Evolutionary conservation across 139 green algal species (phyloP).

Genomic region (Raphidocelis subcapitata): DNA sequence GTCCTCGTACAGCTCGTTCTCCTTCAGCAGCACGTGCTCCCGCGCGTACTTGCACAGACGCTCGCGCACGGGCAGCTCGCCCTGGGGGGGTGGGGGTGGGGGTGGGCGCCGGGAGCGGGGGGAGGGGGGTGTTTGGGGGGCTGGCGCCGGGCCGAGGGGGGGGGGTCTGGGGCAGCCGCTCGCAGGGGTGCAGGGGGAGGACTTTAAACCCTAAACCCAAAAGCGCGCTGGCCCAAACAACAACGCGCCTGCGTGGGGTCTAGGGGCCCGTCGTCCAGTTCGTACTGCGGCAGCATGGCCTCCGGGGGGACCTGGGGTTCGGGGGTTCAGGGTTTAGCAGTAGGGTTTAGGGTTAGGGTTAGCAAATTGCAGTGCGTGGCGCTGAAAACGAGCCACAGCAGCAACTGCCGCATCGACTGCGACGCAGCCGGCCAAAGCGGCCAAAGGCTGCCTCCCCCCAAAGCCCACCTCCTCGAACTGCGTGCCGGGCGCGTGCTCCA

Average conservation of each 20-base stretch:
- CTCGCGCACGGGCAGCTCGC: background rate
- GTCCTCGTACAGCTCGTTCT: conserved; percentile 18
- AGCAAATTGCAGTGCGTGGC: too few species aligned
- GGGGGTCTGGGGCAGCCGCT: too few species aligned
- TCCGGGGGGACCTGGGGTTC: conserved; percentile 47
- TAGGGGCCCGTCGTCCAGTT: background rate
- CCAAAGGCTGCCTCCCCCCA: too few species aligned
- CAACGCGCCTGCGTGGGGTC: background rate
- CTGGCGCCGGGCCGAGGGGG: too few species aligned
- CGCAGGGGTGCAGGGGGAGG: too few species aligned
- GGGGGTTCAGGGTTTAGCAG: background rate
- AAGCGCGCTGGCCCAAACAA: background rate
- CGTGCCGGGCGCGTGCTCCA: conserved; percentile 69
- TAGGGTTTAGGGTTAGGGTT: too few species aligned
- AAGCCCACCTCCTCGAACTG: conserved; percentile 55
- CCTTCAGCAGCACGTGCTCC: conserved; percentile 34
- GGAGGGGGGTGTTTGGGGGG: too few species aligned
- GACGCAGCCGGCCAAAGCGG: too few species aligned
- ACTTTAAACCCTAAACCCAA: too few species aligned
- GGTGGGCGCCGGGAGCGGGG: too few species aligned
- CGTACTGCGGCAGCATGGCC: conserved; percentile 45
- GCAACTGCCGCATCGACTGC: background rate
- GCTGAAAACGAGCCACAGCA: background rate
- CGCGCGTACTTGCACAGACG: conserved; percentile 39
- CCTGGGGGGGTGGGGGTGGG: too few species aligned